A percentile compares a stretch with the other conserved stretches of the same genome.
Conservation (phyloP, 306 rosid species). For the Cotoneaster glaucophyllus region DNA sequence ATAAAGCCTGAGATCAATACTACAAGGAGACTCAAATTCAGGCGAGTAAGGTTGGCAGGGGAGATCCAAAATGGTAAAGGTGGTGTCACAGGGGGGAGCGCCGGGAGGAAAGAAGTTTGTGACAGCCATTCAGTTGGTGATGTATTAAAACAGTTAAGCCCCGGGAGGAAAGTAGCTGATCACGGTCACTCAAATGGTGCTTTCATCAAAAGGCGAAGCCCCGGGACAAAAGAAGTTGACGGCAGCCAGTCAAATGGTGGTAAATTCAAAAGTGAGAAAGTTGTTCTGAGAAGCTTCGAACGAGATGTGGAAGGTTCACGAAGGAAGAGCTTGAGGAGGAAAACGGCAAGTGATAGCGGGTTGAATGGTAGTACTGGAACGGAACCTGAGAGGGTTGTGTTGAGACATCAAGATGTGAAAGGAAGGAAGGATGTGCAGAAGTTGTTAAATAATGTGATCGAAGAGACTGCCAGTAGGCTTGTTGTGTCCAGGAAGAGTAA, state of each 20-base stretch:
- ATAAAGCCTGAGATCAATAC: slow-evolving; percentile 42
- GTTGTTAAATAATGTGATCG: slow-evolving; percentile 78
- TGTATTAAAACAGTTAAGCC: slow-evolving; percentile 14
- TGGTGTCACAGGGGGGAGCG: slow-evolving; percentile 15
- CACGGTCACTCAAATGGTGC: slow-evolving; percentile 23
- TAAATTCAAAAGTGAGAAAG: slow-evolving; percentile 27
- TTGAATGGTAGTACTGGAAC: slow-evolving; percentile 19
- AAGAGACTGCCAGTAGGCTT: slow-evolving; percentile 92
- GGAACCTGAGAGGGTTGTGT: slow-evolving; percentile 48
- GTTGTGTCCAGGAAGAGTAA: slow-evolving; percentile 65
- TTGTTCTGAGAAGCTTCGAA: slow-evolving; percentile 19
- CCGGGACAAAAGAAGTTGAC: slow-evolving; percentile 25
- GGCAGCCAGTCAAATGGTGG: slow-evolving; percentile 27
- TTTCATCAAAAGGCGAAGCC: slow-evolving; percentile 18
- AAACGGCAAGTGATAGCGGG: slow-evolving; percentile 22
- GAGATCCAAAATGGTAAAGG: slow-evolving; percentile 30
- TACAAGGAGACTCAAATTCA: slow-evolving; percentile 68
- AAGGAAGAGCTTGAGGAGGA: slow-evolving; percentile 35
- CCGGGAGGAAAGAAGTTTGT: slow-evolving; percentile 24
- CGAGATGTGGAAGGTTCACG: slow-evolving; percentile 32
- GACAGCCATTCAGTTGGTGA: slow-evolving; percentile 18
- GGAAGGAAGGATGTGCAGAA: slow-evolving; percentile 46
- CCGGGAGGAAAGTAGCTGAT: slow-evolving; percentile 25
- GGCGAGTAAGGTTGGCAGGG: slow-evolving; percentile 31
- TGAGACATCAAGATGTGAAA: slow-evolving; percentile 52